A percentile compares a stretch with the other conserved stretches of the same genome.
Evolutionary conservation across 306 rosid genomes (phyloP).

Genomic region (Fragaria ananassa): DNA sequence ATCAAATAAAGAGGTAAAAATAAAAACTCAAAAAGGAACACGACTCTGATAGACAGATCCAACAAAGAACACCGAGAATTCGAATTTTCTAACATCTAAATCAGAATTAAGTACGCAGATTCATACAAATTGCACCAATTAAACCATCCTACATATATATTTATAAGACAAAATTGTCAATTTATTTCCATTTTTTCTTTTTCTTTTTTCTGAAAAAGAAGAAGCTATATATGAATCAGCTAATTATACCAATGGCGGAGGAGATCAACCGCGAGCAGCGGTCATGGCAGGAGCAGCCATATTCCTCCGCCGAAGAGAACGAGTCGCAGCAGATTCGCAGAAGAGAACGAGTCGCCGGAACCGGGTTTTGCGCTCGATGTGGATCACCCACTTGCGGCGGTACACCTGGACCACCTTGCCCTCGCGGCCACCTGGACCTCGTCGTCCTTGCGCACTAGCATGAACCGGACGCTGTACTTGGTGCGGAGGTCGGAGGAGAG

Average conservation of each 20-base stretch:
- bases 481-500: no score
- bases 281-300: slow-evolving; percentile 35
- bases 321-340: no score
- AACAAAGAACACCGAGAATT: slow-evolving; percentile 3
- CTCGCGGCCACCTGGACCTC: no score
- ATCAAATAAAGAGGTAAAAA: neutral
- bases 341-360: no score
- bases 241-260: neutral
- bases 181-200: neutral
- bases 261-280: slow-evolving; percentile 47
- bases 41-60: slow-evolving; percentile 31
- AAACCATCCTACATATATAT: slow-evolving; percentile 22
- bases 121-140: slow-evolving; percentile 30
- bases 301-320: no score
- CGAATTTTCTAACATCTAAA: slow-evolving; percentile 21
- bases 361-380: no score
- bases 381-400: no score
- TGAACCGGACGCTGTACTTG: no score
- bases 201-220: neutral
- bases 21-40: neutral
- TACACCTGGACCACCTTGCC: no score
- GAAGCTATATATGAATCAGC: slow-evolving; percentile 11
- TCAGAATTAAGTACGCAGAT: slow-evolving; percentile 29
- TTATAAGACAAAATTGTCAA: slow-evolving; percentile 20
- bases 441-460: no score